Conservation (phyloP, 352 stramenopile genomes). For the Globisporangium spiculum region DNA sequence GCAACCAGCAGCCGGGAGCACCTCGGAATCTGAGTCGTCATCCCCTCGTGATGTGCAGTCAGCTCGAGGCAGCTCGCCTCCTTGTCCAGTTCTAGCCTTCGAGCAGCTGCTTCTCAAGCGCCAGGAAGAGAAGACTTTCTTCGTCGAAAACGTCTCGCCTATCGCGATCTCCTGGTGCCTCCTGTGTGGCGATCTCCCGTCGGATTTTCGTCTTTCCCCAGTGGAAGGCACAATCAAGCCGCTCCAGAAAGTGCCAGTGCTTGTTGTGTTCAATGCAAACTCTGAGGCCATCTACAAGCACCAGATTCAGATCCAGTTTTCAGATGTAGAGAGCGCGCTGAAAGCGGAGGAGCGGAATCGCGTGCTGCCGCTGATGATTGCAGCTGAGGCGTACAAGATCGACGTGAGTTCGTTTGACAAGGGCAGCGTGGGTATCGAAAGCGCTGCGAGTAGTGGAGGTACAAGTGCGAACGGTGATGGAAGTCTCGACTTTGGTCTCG, state of each 20-base stretch:
- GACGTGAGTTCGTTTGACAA: conserved; percentile 85
- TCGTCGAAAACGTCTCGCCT: conserved; percentile 78
- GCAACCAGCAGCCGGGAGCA: conserved; percentile 49
- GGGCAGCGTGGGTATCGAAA: conserved; percentile 21
- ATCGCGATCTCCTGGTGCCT: conserved; percentile 80
- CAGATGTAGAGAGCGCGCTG: conserved; percentile 72
- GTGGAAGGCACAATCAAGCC: conserved; percentile 69
- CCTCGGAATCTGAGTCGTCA: conserved; percentile 34
- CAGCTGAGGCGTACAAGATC: conserved; percentile 91
- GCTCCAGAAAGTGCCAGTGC: conserved; percentile 55
- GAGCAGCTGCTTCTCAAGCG: conserved; percentile 89
- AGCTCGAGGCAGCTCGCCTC: conserved; percentile 1
- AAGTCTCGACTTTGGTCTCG: conserved; percentile 89
- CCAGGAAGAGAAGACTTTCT: conserved; percentile 86
- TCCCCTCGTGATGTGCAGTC: conserved; percentile 2
- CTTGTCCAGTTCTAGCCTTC: conserved; percentile 79
- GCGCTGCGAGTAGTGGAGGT: conserved; percentile 9
- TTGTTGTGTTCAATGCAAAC: conserved; percentile 69
- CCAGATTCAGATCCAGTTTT: conserved; percentile 73
- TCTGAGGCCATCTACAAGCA: conserved; percentile 68
- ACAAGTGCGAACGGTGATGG: conserved; percentile 37
- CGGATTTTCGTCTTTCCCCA: conserved; percentile 75
- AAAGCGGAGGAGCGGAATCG: conserved; percentile 35
- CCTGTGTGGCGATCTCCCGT: conserved; percentile 26
- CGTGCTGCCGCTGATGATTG: conserved; percentile 33